Evolutionary conservation across 371 early-diverging fungal species (phyloP).

Genomic region (Mortierella sp.): DNA sequence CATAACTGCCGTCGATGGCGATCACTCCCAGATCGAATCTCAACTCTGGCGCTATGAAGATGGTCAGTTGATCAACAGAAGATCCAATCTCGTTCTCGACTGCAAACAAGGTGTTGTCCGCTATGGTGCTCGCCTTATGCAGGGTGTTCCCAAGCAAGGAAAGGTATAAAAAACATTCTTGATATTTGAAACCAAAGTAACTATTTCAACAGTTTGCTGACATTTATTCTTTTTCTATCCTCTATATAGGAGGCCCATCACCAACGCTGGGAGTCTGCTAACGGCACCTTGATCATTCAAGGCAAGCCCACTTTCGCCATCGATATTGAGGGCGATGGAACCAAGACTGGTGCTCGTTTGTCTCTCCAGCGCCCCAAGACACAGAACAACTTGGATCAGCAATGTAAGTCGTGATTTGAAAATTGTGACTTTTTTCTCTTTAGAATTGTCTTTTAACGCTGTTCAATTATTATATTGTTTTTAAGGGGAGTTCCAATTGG

Average conservation of each 20-base stretch:
- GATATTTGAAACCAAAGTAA: too few species aligned
- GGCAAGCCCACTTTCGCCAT: conserved; percentile 62
- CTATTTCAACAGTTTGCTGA: not conserved
- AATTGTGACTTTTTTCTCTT: too few species aligned
- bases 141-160: conserved; percentile 55
- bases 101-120: conserved; percentile 60
- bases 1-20: conserved; percentile 14
- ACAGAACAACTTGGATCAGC: conserved; percentile 47
- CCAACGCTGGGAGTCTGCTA: conserved; percentile 47
- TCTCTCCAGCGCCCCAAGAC: conserved; percentile 54
- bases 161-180: conserved; percentile 15
- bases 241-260: conserved; percentile 32
- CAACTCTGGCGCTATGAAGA: conserved; percentile 66
- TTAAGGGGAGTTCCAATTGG: conserved; percentile 36
- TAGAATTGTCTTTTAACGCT: not conserved
- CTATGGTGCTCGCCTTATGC: conserved; percentile 66
- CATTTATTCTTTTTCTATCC: not conserved
- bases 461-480: not conserved
- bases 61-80: conserved; percentile 68
- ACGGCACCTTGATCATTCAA: conserved; percentile 51
- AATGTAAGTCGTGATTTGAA: conserved; percentile 17
- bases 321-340: conserved; percentile 60
- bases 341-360: conserved; percentile 45
- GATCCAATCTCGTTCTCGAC: conserved; percentile 56
- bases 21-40: conserved; percentile 35